Percentiles rank a stretch among this genome's conserved stretches.
Conservation (phyloP, 1,284 basidiomycete species). For the Naganishia cerealis region DNA sequence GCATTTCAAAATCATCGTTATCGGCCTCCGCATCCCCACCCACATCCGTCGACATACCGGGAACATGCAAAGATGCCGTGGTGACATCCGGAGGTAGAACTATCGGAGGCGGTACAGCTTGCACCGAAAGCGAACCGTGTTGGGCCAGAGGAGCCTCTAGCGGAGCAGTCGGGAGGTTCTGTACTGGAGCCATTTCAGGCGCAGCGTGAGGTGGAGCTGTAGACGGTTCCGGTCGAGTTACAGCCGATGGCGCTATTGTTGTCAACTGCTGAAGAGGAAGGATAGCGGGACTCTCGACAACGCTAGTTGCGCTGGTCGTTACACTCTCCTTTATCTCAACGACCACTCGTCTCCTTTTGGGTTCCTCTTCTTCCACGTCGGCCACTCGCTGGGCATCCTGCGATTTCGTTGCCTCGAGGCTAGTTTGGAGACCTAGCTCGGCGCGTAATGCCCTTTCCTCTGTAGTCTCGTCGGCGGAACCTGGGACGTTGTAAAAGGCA, state of each 20-base stretch:
- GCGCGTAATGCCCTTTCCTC: conserved; percentile 25
- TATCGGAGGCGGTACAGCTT: conserved; percentile 23
- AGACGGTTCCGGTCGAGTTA: background rate
- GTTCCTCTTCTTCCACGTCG: background rate
- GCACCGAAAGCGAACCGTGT: conserved; percentile 10
- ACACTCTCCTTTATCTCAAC: background rate
- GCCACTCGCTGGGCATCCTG: background rate
- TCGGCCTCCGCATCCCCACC: conserved; percentile 4
- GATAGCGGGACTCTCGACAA: background rate
- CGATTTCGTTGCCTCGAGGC: background rate
- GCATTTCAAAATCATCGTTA: conserved; percentile 34
- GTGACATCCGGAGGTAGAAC: conserved; percentile 7
- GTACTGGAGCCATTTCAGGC: background rate
- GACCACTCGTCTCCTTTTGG: conserved; percentile 3
- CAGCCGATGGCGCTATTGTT: background rate
- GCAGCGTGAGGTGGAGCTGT: background rate
- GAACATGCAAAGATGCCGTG: background rate
- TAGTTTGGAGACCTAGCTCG: conserved; percentile 27
- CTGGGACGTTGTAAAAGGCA: conserved; percentile 26
- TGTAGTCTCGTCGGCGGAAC: conserved; percentile 11
- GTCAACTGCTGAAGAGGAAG: background rate
- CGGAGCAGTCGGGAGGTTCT: conserved; percentile 2
- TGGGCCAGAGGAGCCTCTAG: background rate
- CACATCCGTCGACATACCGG: background rate
- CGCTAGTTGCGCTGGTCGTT: background rate